Conservation (phyloP, 2,329 filamentous ascomycete species). For the Trichoderma sp. region DNA sequence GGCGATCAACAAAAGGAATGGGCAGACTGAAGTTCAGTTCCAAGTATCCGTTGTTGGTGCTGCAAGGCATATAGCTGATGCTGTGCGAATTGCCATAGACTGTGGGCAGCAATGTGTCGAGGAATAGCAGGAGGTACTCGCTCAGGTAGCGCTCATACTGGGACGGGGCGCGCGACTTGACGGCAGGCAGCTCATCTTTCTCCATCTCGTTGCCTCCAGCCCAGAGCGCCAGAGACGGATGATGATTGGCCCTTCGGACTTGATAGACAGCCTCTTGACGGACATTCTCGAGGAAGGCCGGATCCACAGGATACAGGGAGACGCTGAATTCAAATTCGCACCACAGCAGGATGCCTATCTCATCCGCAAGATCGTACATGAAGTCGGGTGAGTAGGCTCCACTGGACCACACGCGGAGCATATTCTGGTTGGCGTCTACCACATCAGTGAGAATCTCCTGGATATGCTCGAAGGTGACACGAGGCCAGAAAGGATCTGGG, state of each 20-base stretch:
- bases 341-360: constrained; percentile 16
- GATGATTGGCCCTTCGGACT: constrained; percentile 11
- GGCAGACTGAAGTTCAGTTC: constrained; percentile 16
- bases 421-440: constrained; percentile 14
- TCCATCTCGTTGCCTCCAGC: constrained; percentile 20
- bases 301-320: constrained; percentile 4
- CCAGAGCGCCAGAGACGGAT: constrained; percentile 13
- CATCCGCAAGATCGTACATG: constrained; percentile 18
- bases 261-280: constrained; percentile 20
- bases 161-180: not conserved
- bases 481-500: constrained; percentile 17
- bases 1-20: constrained; percentile 14
- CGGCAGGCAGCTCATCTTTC: constrained; percentile 18
- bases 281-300: constrained; percentile 11
- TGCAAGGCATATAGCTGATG: constrained; percentile 21
- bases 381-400: constrained; percentile 13
- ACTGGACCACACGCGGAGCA: constrained; percentile 18
- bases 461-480: constrained; percentile 5
- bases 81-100: constrained; percentile 18
- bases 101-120: constrained; percentile 4
- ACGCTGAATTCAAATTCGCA: constrained; percentile 16
- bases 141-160: constrained; percentile 13
- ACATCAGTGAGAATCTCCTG: constrained; percentile 13
- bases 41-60: constrained; percentile 18
- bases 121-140: constrained; percentile 8